Evolutionary conservation across 345 rosid species (phyloP), one percentile per base, ranked within the genome.

Genomic region (Hibiscus syriacus): DNA sequence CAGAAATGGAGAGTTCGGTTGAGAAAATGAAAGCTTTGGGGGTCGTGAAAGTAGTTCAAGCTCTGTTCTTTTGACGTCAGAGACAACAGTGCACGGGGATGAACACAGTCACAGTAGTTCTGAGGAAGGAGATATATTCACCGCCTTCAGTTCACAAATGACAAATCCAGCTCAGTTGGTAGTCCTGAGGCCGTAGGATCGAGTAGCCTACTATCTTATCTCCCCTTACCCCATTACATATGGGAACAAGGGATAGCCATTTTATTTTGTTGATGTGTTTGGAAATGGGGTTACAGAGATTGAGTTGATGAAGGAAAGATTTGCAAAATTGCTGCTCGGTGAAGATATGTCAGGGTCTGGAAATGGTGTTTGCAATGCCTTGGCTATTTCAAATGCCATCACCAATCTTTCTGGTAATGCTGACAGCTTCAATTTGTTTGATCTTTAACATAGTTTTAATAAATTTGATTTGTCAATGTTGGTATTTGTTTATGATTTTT

Each of bases 281-380:
- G 49, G 26, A 57, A 50, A 27, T 74, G 67, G 68, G 23, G 43
- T 57, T 76, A 43, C 73, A 95, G 99, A 87, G 77, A 71, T 85
- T 66, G 98, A 95, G 73, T 80, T 92, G 98, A 92, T 95, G 98
- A 92, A 90, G 80, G 99, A 95, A 76, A 90, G 97, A 74, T 92
- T 92, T 79, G 79, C 98, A 25, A 95, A 95, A 73, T 73, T 95
- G 81, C 74, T 95, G 63, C 99, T 95, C 58, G 99, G 98, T 16
- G 99, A 95, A 75, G 99, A 95, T 72, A 92, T 95, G 98, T 92
- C 99, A n/a, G 99, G 99, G 62, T 80, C 85, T 75, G 99, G 99
- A 26, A 95, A 90, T 81, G 98, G 99, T 41, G 99, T 90, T 56
- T 85, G 84, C 72, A 84, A 98, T 48, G 92, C 99, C 61, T 78